A percentile compares a stretch with the other conserved stretches of the same genome.
Evolutionary conservation across 192 early-diverging fungal genomes (phyloP).

Genomic region (Jimgerdemannia flammicorona): DNA sequence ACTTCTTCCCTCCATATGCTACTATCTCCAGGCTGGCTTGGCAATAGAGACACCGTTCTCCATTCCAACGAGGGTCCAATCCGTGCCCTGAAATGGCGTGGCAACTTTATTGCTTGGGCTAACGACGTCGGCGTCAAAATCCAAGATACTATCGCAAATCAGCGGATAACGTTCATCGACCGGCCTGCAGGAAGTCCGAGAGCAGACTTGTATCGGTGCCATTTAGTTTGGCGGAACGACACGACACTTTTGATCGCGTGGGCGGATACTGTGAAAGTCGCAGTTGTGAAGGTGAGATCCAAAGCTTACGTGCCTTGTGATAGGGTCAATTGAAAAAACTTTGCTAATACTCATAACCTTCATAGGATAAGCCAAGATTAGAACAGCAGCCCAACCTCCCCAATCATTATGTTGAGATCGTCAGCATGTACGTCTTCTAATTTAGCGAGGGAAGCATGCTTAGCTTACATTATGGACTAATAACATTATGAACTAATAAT

Average conservation of each 20-base stretch:
- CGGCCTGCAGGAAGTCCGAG: constrained; percentile 72
- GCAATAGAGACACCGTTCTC: constrained; percentile 72
- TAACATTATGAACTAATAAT: constrained; percentile 1
- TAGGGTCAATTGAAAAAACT: no score
- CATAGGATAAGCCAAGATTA: constrained; percentile 30
- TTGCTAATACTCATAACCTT: not conserved
- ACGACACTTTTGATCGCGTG: constrained; percentile 85
- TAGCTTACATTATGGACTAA: not conserved
- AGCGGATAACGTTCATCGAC: constrained; percentile 82
- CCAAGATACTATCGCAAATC: constrained; percentile 67
- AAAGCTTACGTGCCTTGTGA: no score
- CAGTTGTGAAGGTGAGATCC: constrained; percentile 57
- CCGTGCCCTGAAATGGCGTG: constrained; percentile 81
- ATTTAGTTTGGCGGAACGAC: constrained; percentile 82
- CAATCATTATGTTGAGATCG: constrained; percentile 52
- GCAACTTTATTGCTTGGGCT: constrained; percentile 88
- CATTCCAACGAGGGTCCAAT: constrained; percentile 90
- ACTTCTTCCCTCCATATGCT: not conserved
- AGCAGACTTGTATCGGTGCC: constrained; percentile 80
- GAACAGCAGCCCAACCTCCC: constrained; percentile 39
- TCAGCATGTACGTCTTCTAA: constrained; percentile 42
- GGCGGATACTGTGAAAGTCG: constrained; percentile 91
- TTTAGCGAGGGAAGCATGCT: not conserved
- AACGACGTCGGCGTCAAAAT: constrained; percentile 87
- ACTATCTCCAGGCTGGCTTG: constrained; percentile 72